Evolutionary conservation across 1,139 yeast species (phyloP), one percentile per base, ranked within the genome.

Genomic region (Magnusiomyces tetraspermus): DNA sequence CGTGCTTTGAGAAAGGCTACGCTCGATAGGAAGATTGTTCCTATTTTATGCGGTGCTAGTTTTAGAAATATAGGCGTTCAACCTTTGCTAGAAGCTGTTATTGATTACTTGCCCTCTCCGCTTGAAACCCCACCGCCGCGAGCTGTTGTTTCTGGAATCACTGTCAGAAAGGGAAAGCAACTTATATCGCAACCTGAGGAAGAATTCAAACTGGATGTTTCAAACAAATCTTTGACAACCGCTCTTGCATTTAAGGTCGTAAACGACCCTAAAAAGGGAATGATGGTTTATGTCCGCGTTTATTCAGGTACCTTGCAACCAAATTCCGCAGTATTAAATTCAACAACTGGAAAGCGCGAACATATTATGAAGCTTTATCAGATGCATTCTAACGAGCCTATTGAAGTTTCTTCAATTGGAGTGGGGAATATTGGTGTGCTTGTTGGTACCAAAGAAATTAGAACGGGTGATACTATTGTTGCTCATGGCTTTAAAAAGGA

Each of bases 21-120:
- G 0, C 60, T 87, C 2, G 67, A 67, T 0, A 76, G 77, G 52
- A 69, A 72, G 41, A 74, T 87, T 2, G 77, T 85, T 0, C 97
- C 99, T 0, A 85, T 92, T 0, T 71, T 89, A 41, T 88, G 97
- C 67, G 98, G 99, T 2, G 86, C 97, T 0, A 85, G 97, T 51
- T 92, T 92, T 69, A 79, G 76, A 58, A 92, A 92, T 64, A 85
- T 92, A 51, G 98, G 98, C 15, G 95, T 92, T 1, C 98, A 92
- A 64, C 97, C 97, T 0, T 71, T 94, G 52, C 71, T 92, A 70
- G 98, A 92, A 66, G 90, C 95, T 0, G 75, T 90, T 17, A 75
- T 81, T 1, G 76, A 78, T 51, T 92, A 77, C 61, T 72, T 94
- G 37, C 98, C 99, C 0, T 79, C 92, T 0, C 97, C 98, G 0